These are phyloP conservation scores for Lavandula angustifolia DNA, from an alignment of 257 asterid species.

Conservation along the genomic window DNA sequence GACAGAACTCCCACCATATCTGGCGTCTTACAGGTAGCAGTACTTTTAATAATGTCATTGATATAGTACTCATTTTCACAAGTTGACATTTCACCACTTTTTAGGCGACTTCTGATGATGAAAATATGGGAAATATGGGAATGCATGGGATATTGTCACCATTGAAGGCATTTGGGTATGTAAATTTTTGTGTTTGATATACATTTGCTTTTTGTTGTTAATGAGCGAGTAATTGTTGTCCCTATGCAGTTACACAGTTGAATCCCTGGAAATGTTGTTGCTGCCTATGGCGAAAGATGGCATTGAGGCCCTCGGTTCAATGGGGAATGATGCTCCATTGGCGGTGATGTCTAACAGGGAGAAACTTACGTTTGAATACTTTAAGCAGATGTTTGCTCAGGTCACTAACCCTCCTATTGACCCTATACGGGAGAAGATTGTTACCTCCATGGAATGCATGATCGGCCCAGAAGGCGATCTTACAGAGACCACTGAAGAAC, in stretches of 20 bases:
- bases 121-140: slow-evolving; percentile 87
- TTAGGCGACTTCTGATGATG: slow-evolving; percentile 76
- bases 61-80: slow-evolving; percentile 24
- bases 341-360: slow-evolving; percentile 98
- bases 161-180: slow-evolving; percentile 93
- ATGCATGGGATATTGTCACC: slow-evolving; percentile 88
- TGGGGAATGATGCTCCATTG: slow-evolving; percentile 98
- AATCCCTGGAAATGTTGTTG: slow-evolving; percentile 90
- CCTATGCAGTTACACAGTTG: slow-evolving; percentile 75
- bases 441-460: slow-evolving; percentile 97
- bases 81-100: slow-evolving; percentile 30
- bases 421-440: slow-evolving; percentile 97
- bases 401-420: slow-evolving; percentile 99
- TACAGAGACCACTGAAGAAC: slow-evolving; percentile 96
- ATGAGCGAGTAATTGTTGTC: slow-evolving; percentile 21
- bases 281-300: slow-evolving; percentile 99
- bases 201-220: not conserved
- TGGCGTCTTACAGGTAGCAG: slow-evolving; percentile 80
- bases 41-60: slow-evolving; percentile 19
- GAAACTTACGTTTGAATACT: slow-evolving; percentile 89
- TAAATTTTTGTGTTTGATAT: slow-evolving; percentile 16
- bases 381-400: slow-evolving; percentile 99
- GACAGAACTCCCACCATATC: slow-evolving; percentile 63
- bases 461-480: slow-evolving; percentile 99
- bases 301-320: slow-evolving; percentile 95